Evolutionary conservation across 2,329 filamentous ascomycete genomes (phyloP), one percentile per base, ranked within the genome.

Genomic region (Phaeosphaeria sp.): DNA sequence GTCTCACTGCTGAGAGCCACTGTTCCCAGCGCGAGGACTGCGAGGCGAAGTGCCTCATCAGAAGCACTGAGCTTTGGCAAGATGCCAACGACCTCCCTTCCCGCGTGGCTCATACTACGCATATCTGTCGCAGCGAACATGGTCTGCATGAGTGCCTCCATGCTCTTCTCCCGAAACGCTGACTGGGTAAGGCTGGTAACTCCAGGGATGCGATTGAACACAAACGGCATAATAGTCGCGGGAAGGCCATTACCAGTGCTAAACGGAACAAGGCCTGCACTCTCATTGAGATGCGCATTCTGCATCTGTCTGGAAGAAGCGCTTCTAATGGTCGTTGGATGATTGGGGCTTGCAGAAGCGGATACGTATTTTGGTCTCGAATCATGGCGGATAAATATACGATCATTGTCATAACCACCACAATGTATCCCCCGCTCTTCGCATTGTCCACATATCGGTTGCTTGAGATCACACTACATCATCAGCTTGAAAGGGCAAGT

Each of bases 351-450:
- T 54, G 43, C 23, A 56, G 44, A 44, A 11, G 42, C 21, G 36
- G 44, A 22, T 48, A 42, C 41, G 20, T 21, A 10, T 43, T 11
- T 43, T 6, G 20, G 41, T 43, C 4, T 43, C 20, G 41, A 43
- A 21, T 60, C 55, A 36, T 72, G 63, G 52, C 64, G 59, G 13
- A 90, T 87, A 74, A 90, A 90, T 55, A 89, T 83, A 17, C 83
- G 83, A 68, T 88, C 83, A 41, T 84, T 80, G 67, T 87, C 83
- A 72, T 90, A 90, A 41, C 87, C 87, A 46, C 87, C 87, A 65
- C 87, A 90, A 56, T 82, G 73, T 46, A 85, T 79, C 21, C 85
- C 84, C 64, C 82, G 84, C 64, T 83, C 80, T 55, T 81, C 77
- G 71, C 87, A 90, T 69, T 88, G 88, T 54, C 81, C 82, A 72